phyloP scores from a whole-genome alignment of 2,329 filamentous ascomycete genomes.

The Hypocrella siamensis region DNA sequence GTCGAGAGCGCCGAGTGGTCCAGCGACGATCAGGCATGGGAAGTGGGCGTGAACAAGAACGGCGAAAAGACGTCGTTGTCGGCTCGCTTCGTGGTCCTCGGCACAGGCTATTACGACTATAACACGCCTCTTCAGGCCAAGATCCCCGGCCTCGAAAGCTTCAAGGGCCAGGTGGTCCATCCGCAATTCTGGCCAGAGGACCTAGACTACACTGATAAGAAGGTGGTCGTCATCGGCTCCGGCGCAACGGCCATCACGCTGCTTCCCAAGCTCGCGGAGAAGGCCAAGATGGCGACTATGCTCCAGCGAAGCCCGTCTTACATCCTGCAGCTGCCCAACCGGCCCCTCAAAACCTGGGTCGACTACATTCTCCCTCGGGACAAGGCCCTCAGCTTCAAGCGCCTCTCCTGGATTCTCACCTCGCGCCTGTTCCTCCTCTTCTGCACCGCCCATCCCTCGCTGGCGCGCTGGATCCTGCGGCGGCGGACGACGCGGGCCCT shows the following conservation, averaged over 20 bases:
- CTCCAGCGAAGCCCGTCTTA: slow-evolving; percentile 52
- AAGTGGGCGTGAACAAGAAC: slow-evolving; percentile 20
- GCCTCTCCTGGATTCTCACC: slow-evolving; percentile 30
- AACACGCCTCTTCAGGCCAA: slow-evolving; percentile 35
- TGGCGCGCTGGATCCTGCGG: slow-evolving; percentile 27
- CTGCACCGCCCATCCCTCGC: slow-evolving; percentile 32
- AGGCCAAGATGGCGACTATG: slow-evolving; percentile 48
- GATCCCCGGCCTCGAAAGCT: slow-evolving; percentile 25
- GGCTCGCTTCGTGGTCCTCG: slow-evolving; percentile 37
- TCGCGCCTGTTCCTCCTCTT: slow-evolving; percentile 24
- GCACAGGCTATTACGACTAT: slow-evolving; percentile 52
- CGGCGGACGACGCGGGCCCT: slow-evolving; percentile 26
- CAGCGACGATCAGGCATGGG: slow-evolving; percentile 36
- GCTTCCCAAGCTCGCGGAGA: slow-evolving; percentile 42
- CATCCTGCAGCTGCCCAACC: slow-evolving; percentile 34
- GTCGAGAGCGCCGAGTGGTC: slow-evolving; percentile 37
- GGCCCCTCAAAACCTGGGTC: slow-evolving; percentile 17
- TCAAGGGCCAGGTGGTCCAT: slow-evolving; percentile 35
- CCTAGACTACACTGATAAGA: slow-evolving; percentile 47
- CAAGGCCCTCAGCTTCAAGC: slow-evolving; percentile 26
- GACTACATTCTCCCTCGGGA: slow-evolving; percentile 24
- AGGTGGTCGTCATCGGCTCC: slow-evolving; percentile 49
- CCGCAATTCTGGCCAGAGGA: slow-evolving; percentile 62
- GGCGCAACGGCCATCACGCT: slow-evolving; percentile 54
- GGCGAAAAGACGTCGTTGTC: slow-evolving; percentile 20